These are phyloP conservation scores for Trichosphaerium sp. DNA, from an alignment of 78 protist genomes.

Conservation along the genomic window DNA sequence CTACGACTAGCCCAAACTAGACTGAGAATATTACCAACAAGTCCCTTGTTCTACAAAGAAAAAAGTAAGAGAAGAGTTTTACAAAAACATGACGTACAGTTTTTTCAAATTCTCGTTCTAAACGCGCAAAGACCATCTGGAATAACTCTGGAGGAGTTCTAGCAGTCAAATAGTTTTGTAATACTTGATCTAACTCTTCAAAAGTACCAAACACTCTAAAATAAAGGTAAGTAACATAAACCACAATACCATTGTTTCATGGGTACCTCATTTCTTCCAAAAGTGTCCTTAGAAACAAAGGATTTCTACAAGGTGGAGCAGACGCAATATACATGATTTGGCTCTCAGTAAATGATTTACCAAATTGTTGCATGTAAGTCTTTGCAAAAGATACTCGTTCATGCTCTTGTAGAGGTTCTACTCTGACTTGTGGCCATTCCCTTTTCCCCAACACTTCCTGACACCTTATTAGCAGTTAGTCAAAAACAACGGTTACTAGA, in stretches of 20 bases:
- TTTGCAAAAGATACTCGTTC: not conserved
- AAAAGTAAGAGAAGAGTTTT: too few species aligned
- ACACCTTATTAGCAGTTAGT: not conserved
- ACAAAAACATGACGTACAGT: too few species aligned
- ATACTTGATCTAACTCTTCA: not conserved
- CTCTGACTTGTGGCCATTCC: not conserved
- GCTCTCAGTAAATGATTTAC: not conserved
- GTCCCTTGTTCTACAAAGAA: too few species aligned
- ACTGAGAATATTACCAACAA: too few species aligned
- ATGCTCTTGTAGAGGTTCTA: conserved; percentile 1
- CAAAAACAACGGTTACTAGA: not conserved
- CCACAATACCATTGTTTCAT: too few species aligned
- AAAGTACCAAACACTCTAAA: not conserved
- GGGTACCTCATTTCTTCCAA: not conserved
- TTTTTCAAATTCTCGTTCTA: too few species aligned
- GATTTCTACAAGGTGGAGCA: too few species aligned
- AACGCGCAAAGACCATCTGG: too few species aligned
- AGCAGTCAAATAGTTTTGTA: not conserved
- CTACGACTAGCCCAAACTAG: too few species aligned
- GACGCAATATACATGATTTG: too few species aligned
- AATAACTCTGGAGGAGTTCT: too few species aligned
- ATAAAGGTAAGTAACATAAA: too few species aligned
- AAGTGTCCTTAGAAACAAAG: not conserved
- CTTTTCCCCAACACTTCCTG: not conserved
- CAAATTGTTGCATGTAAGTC: not conserved